These are phyloP conservation scores for Aphanomyces cochlioides DNA, from an alignment of 352 stramenopile species.

Conservation along the genomic window DNA sequence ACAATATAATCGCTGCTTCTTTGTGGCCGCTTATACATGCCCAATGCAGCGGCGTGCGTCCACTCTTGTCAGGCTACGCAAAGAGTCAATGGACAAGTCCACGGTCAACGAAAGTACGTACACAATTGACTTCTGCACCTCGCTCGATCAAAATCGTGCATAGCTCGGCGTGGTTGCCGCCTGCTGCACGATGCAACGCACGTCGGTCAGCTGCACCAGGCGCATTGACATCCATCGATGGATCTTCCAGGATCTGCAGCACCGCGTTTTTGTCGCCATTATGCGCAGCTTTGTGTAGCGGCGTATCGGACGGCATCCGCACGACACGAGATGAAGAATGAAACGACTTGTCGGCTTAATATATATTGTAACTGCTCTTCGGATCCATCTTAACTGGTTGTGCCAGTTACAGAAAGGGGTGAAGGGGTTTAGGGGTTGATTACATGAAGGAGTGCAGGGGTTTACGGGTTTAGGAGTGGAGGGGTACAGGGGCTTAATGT, in stretches of 20 bases:
- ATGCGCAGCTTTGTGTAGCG: conserved; percentile 87
- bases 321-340: background rate
- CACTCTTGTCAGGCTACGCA: conserved; percentile 87
- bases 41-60: conserved; percentile 90
- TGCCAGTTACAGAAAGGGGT: too few relatives aligned
- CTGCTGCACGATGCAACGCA: conserved; percentile 81
- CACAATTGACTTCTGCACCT: conserved; percentile 82
- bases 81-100: background rate
- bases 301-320: conserved; percentile 82
- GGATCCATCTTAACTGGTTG: too few relatives aligned
- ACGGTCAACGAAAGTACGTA: conserved; percentile 38
- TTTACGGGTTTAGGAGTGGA: background rate
- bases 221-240: conserved; percentile 85
- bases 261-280: conserved; percentile 87
- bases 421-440: too few relatives aligned
- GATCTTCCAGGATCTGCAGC: conserved; percentile 84
- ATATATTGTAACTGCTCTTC: too few relatives aligned
- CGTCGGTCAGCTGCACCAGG: conserved; percentile 81
- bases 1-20: conserved; percentile 77
- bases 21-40: conserved; percentile 90
- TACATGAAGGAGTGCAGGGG: too few relatives aligned
- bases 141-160: conserved; percentile 83
- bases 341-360: too few relatives aligned
- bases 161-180: conserved; percentile 85
- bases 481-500: background rate